Conservation (phyloP, 164 flowering plant species). For the Berberis thunbergii region DNA sequence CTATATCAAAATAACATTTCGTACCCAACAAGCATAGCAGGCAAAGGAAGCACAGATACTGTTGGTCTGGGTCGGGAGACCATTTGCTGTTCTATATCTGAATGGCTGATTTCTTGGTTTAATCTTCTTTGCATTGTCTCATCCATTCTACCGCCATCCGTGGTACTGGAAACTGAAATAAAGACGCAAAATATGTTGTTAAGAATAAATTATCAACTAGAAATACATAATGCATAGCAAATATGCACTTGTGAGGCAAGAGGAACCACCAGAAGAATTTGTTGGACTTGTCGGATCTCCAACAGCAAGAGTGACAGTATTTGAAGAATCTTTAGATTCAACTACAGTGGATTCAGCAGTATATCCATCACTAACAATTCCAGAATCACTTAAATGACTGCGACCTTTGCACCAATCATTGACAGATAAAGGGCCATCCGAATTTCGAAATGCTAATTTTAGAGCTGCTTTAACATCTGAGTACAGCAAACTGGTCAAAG, state of each 20-base stretch:
- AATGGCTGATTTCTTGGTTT: conserved; percentile 36
- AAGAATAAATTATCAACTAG: neutral
- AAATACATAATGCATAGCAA: neutral
- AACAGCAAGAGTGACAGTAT: conserved; percentile 30
- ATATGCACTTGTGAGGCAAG: conserved; percentile 55
- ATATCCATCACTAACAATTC: conserved; percentile 47
- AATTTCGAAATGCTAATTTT: conserved; percentile 71
- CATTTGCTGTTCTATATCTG: conserved; percentile 60
- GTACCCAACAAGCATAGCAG: conserved; percentile 98
- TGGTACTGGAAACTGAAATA: conserved; percentile 17
- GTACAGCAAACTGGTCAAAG: conserved; percentile 73
- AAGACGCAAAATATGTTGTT: neutral
- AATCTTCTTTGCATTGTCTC: conserved; percentile 52
- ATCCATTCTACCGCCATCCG: conserved; percentile 55
- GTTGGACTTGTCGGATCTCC: conserved; percentile 74
- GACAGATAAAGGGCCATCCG: conserved; percentile 88
- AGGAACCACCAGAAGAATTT: conserved; percentile 44
- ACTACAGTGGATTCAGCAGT: conserved; percentile 57
- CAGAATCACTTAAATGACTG: conserved; percentile 51
- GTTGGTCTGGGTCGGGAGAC: conserved; percentile 51
- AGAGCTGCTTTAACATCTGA: conserved; percentile 85
- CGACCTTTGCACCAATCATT: conserved; percentile 93
- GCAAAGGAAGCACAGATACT: conserved; percentile 62
- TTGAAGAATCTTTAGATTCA: conserved; percentile 68
- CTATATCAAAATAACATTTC: conserved; percentile 4